Evolutionary conservation across 163 green algal species (phyloP), one percentile per base, ranked within the genome.

Genomic region (Chloromonas sp.): DNA sequence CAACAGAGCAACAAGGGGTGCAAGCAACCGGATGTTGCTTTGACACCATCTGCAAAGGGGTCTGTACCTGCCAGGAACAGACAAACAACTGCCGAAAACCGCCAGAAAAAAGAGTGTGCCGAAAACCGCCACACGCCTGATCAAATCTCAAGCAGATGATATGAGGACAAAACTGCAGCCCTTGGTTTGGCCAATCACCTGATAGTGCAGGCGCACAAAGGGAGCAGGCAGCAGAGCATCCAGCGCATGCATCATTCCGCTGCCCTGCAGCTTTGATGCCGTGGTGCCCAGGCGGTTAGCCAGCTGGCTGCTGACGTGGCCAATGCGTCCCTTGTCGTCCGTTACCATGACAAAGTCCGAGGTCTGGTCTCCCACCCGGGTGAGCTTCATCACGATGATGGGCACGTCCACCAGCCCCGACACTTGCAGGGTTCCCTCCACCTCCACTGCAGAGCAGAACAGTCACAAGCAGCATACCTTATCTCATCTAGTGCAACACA

Each of bases 311-410:
- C 59, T 82, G 3, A 82, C 79, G 59, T 82, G 79, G 59, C 57
- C 14, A 60, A 82, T 82, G 79, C 79, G 79, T 59, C 79, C 79
- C 79, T 71, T 14, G 79, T 11, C 58, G 79, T 82, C 79, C 11
- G 79, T 82, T 36, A 36, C 36, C 36, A 36, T 36, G 36, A 36
- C 36, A 36, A 36, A 36, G 36, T 36, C 36, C 36, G 36, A 36
- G 36, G 36, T 36, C 36, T 36, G 36, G 36, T 36, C 36, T 36
- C 36, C 36, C 36, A 36, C 36, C 36, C 36, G 36, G 36, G 36
- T 36, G 36, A 36, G 36, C 36, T 36, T 36, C 36, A 36, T 36
- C 36, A 36, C 36, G 36, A 36, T 36, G 36, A 36, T 36, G 36
- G 36, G 36, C 36, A 36, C 36, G 36, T 36, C 36, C 36, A 36